phyloP scores from a whole-genome alignment of 495 filamentous ascomycete species.

The Lichina pygmaea region DNA sequence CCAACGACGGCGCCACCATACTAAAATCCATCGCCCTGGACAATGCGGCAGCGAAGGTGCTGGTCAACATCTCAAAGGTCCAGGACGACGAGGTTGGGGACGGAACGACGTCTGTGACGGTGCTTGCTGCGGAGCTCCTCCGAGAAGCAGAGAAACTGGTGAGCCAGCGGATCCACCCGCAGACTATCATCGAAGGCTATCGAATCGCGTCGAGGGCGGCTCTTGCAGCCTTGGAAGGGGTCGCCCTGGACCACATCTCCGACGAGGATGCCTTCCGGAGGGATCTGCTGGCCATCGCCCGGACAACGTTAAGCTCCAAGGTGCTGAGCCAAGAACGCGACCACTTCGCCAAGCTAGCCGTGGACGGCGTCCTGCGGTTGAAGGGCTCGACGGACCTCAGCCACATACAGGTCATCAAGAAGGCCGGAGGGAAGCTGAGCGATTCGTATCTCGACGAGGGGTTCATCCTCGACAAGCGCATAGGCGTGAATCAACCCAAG shows the following conservation, averaged over 20 bases:
- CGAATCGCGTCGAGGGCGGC: constrained; percentile 84
- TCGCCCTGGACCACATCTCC: constrained; percentile 69
- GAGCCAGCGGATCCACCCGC: constrained; percentile 90
- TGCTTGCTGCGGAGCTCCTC: constrained; percentile 80
- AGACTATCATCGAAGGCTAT: constrained; percentile 98
- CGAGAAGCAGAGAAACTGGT: constrained; percentile 93
- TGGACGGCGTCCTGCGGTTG: constrained; percentile 72
- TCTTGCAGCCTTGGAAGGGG: constrained; percentile 52
- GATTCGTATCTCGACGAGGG: constrained; percentile 96
- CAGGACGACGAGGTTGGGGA: constrained; percentile 98
- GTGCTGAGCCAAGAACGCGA: constrained; percentile 81
- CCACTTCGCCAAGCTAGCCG: constrained; percentile 77
- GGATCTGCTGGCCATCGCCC: constrained; percentile 72
- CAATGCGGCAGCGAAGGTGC: constrained; percentile 88
- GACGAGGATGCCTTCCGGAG: constrained; percentile 61
- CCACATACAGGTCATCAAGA: constrained; percentile 98
- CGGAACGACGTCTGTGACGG: constrained; percentile 76
- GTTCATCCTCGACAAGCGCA: constrained; percentile 96
- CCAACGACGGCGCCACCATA: constrained; percentile 95
- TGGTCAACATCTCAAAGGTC: constrained; percentile 98
- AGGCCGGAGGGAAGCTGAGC: constrained; percentile 85
- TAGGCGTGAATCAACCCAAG: constrained; percentile 96
- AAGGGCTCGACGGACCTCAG: constrained; percentile 83
- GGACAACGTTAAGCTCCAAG: constrained; percentile 95
- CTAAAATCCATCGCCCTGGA: constrained; percentile 97